Evolutionary conservation across 2,329 filamentous ascomycete species (phyloP).

Genomic region (Huntiella decipiens): DNA sequence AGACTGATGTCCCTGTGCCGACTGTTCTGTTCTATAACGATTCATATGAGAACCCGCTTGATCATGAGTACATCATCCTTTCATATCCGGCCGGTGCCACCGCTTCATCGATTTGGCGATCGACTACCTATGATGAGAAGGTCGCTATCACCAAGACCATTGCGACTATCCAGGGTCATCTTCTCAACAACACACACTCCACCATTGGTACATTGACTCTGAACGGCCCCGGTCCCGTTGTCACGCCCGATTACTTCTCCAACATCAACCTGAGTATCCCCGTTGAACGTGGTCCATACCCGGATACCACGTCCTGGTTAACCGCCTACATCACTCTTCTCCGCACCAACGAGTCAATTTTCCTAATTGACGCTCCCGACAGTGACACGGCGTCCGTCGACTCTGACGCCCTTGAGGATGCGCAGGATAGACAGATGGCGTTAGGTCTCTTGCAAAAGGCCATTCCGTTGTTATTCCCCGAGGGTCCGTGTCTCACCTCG

Average conservation of each 20-base stretch:
- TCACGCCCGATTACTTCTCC: background rate
- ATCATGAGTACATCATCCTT: conserved; percentile 1
- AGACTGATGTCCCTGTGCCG: background rate
- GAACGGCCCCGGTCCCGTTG: background rate
- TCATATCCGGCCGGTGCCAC: background rate
- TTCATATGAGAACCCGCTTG: background rate
- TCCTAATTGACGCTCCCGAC: background rate
- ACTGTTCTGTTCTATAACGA: background rate
- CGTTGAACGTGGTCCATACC: background rate
- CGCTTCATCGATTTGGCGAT: background rate
- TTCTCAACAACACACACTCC: background rate
- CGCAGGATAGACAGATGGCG: background rate
- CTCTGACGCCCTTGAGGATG: conserved; percentile 1
- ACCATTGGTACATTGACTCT: background rate
- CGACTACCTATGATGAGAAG: background rate
- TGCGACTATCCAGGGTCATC: background rate
- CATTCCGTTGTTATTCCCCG: background rate
- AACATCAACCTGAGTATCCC: background rate
- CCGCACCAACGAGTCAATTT: background rate
- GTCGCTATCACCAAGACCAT: background rate
- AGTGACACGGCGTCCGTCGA: background rate
- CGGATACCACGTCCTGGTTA: background rate
- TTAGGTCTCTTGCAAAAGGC: background rate
- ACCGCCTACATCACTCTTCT: conserved; percentile 1
- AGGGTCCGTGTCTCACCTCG: background rate